Evolutionary conservation across 2,329 filamentous ascomycete species (phyloP).

Genomic region (Fonsecaea multimorphosa): DNA sequence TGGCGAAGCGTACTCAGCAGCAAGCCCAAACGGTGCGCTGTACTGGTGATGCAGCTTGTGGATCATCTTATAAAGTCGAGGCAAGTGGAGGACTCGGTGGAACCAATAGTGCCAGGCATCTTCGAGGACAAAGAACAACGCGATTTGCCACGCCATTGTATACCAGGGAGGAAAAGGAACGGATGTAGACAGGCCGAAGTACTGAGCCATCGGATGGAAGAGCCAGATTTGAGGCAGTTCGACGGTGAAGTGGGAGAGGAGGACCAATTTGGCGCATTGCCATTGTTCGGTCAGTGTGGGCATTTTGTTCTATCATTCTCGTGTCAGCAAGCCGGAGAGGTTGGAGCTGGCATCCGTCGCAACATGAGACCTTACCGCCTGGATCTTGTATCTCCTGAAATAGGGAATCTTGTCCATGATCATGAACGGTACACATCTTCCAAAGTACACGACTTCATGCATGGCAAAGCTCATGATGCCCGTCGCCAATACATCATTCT

Average conservation of each 20-base stretch:
- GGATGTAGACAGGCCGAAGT: constrained; percentile 83
- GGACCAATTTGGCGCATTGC: constrained; percentile 89
- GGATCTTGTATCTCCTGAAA: constrained; percentile 94
- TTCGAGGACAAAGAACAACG: constrained; percentile 92
- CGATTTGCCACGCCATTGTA: constrained; percentile 90
- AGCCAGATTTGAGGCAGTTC: constrained; percentile 85
- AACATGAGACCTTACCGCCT: constrained; percentile 65
- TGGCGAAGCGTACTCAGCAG: constrained; percentile 95
- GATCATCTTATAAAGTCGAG: constrained; percentile 91
- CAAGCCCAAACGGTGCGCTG: constrained; percentile 93
- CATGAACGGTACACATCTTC: constrained; percentile 87
- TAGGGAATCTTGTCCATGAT: constrained; percentile 86
- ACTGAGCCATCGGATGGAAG: constrained; percentile 96
- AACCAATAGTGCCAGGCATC: constrained; percentile 99
- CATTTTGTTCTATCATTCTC: constrained; percentile 69
- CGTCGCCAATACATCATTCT: constrained; percentile 94
- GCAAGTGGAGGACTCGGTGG: constrained; percentile 91
- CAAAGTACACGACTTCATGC: constrained; percentile 95
- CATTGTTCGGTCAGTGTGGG: constrained; percentile 93
- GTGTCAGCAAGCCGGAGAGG: neutral
- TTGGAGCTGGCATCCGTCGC: neutral
- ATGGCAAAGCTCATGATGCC: constrained; percentile 97
- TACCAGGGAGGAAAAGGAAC: constrained; percentile 86
- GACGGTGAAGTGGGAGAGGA: constrained; percentile 95
- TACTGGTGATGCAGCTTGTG: constrained; percentile 99